Evolutionary conservation across 2,329 filamentous ascomycete genomes (phyloP).

Genomic region (Nemania sp.): DNA sequence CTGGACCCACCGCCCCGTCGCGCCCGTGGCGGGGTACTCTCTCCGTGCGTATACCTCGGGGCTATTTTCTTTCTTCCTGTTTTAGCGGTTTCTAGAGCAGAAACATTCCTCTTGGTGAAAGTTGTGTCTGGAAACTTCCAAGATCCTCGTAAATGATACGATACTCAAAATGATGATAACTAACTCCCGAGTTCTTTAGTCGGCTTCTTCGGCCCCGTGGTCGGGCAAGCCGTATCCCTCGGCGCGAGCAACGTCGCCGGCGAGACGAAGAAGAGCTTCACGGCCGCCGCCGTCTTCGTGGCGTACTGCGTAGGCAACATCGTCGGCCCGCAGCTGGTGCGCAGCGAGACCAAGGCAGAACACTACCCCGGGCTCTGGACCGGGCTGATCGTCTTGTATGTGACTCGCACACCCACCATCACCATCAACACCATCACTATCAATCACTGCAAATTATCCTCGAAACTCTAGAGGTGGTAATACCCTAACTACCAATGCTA

Average conservation of each 20-base stretch:
- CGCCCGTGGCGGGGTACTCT: constrained; percentile 77
- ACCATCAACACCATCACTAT: too few relatives aligned
- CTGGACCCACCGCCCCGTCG: constrained; percentile 73
- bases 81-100: too few relatives aligned
- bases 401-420: neutral
- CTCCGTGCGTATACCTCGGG: too few relatives aligned
- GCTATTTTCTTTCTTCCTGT: too few relatives aligned
- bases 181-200: too few relatives aligned
- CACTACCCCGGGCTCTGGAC: constrained; percentile 81
- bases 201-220: constrained; percentile 78
- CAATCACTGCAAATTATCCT: too few relatives aligned
- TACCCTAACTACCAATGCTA: neutral
- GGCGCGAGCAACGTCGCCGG: constrained; percentile 77
- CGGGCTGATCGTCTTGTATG: constrained; percentile 71
- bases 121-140: too few relatives aligned
- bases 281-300: constrained; percentile 79
- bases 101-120: too few relatives aligned
- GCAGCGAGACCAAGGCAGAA: constrained; percentile 70
- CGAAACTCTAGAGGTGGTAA: neutral
- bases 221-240: constrained; percentile 66
- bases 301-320: constrained; percentile 81
- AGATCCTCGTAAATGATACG: too few relatives aligned
- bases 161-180: too few relatives aligned
- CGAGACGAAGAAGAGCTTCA: constrained; percentile 82
- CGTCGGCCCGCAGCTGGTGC: constrained; percentile 78